Evolutionary conservation across 2,329 filamentous ascomycete genomes (phyloP), one percentile per base, ranked within the genome.

Genomic region (Paracamarosporium sp.): DNA sequence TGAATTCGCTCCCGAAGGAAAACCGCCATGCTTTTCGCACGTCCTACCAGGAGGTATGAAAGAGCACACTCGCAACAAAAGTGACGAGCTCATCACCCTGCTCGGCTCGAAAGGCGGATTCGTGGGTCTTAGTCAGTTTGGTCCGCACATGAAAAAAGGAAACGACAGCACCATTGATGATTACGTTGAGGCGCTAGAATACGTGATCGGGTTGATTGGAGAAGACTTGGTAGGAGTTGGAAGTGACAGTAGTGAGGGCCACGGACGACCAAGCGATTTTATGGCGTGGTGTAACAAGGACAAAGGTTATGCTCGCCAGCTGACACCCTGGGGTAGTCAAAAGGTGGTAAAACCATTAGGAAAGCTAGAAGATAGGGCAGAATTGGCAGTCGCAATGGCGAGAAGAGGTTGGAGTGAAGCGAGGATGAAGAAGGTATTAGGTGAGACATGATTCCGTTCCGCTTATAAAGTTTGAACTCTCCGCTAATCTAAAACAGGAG

Each of bases 111-210:
- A 74, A 40, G 76, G 76, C 2, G 76, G 77, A 2, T 78, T 77
- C 52, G 70, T 79, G n/a, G 75, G 75, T 3, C 61, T 78, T 7
- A 74, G 68, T 6, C 76, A 79, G 52, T 79, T 79, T 52, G 75
- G 75, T 2, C 76, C 75, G 13, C 75, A 79, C 57, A 78, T 78
- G 76, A 61, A 62, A 36, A 75, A 74, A 48, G 76, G 74, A 3
- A 78, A 79, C 59, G 76, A 79, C 48, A 77, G 71, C 64, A 78
- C 75, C 1, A 70, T 79, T n/a, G 76, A 78, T 38, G 76, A 79
- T 61, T 79, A 78, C 51, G 76, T 78, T 17, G 72, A 73, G n/a
- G 75, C 75, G 1, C 58, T 79, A 6, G 77, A 78, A 59, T 77
- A 77, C 48, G 73, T 77, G 1, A 76, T 77, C 11, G 64, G 68